These are phyloP conservation scores for Aspergillus cejpii DNA, from an alignment of 2,329 filamentous ascomycete genomes.

Conservation along the genomic window DNA sequence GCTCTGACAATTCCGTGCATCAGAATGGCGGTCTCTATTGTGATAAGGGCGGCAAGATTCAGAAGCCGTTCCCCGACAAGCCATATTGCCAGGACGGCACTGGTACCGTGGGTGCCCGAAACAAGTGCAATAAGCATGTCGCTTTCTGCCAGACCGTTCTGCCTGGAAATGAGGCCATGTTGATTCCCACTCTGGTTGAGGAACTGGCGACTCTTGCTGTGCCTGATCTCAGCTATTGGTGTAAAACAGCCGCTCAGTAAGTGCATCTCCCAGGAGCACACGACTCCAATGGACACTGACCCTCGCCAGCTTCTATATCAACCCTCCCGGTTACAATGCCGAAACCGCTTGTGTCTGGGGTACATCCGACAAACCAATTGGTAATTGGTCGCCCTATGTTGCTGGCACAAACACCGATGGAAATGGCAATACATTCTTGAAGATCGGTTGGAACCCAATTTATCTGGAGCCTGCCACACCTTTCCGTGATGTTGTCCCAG, in stretches of 20 bases:
- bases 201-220: slow-evolving; percentile 58
- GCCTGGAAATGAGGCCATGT: slow-evolving; percentile 73
- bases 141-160: slow-evolving; percentile 75
- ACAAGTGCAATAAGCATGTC: slow-evolving; percentile 56
- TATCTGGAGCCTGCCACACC: slow-evolving; percentile 51
- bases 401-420: slow-evolving; percentile 65
- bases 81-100: slow-evolving; percentile 65
- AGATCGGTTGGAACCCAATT: slow-evolving; percentile 72
- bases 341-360: slow-evolving; percentile 67
- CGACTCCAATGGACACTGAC: slow-evolving; percentile 5
- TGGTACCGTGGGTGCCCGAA: slow-evolving; percentile 58
- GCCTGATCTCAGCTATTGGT: slow-evolving; percentile 65
- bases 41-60: slow-evolving; percentile 56
- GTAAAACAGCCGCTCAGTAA: slow-evolving; percentile 65
- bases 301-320: slow-evolving; percentile 62
- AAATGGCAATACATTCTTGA: slow-evolving; percentile 63
- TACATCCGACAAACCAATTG: slow-evolving; percentile 53
- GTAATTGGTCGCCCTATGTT: slow-evolving; percentile 73
- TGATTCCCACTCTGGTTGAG: slow-evolving; percentile 66
- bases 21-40: slow-evolving; percentile 71
- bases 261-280: slow-evolving; percentile 21
- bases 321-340: slow-evolving; percentile 59
- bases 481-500: slow-evolving; percentile 54
- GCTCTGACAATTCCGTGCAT: slow-evolving; percentile 3
- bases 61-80: slow-evolving; percentile 62